Conservation (phyloP, 2,329 filamentous ascomycete genomes). For the Blumeria graminis region DNA sequence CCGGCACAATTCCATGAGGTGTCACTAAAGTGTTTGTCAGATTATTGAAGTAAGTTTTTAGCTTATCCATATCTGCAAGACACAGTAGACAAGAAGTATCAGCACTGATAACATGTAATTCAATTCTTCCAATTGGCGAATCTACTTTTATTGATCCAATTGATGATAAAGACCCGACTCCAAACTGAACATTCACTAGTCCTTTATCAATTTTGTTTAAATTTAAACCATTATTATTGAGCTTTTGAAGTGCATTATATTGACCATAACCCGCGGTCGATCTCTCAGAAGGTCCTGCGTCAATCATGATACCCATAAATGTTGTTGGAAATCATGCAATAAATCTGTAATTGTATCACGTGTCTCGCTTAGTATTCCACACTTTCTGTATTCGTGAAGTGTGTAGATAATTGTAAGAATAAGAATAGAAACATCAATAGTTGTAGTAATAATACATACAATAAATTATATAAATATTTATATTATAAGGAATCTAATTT, state of each 20-base stretch:
- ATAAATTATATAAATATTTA: too few relatives aligned
- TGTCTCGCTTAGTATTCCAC: too few relatives aligned
- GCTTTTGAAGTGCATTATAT: not conserved
- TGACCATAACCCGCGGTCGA: not conserved
- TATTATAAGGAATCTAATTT: too few relatives aligned
- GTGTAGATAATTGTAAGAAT: too few relatives aligned
- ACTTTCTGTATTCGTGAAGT: too few relatives aligned
- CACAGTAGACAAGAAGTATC: not conserved
- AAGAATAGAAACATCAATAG: too few relatives aligned
- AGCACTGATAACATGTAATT: not conserved
- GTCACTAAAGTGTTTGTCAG: not conserved
- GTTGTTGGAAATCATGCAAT: too few relatives aligned
- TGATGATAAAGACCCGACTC: not conserved
- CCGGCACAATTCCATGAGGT: not conserved
- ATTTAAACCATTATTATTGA: not conserved
- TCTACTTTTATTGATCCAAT: not conserved
- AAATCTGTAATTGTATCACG: too few relatives aligned
- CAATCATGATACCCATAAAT: not conserved
- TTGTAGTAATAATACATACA: too few relatives aligned
- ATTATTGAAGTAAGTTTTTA: not conserved
- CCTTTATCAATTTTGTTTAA: not conserved
- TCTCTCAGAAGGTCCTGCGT: not conserved
- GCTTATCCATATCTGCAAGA: not conserved
- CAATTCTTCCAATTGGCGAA: not conserved
- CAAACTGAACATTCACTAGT: not conserved